Evolutionary conservation across 139 green algal species (phyloP).

Genomic region (Ettlia oleoabundans): DNA sequence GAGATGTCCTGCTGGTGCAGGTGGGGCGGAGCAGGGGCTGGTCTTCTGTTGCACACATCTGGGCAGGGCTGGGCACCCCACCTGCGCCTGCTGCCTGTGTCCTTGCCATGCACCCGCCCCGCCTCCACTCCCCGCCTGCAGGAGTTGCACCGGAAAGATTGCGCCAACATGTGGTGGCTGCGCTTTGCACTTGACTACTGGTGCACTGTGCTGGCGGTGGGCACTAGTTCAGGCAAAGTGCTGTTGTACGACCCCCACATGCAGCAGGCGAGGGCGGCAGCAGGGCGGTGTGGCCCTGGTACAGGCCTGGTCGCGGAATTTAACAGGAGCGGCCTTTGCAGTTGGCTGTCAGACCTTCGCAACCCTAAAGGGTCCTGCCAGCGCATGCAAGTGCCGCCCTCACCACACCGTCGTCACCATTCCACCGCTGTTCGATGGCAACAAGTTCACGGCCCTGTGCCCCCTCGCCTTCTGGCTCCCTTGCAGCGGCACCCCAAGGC

Average conservation of each 20-base stretch:
- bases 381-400: too few relatives aligned
- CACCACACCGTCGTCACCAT: too few relatives aligned
- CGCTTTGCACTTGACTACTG: constrained; percentile 67
- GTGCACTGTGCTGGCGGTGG: constrained; percentile 61
- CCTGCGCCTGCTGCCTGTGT: not conserved
- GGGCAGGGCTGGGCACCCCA: too few relatives aligned
- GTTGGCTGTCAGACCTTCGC: too few relatives aligned
- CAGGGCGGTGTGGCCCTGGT: not conserved
- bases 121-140: constrained; percentile 12
- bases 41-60: too few relatives aligned
- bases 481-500: constrained; percentile 15
- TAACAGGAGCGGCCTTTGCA: too few relatives aligned
- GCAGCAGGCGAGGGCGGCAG: not conserved
- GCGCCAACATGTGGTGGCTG: constrained; percentile 73
- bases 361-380: too few relatives aligned
- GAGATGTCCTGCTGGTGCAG: constrained; percentile 29
- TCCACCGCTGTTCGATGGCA: not conserved
- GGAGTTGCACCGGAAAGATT: constrained; percentile 60
- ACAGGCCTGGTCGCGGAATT: not conserved
- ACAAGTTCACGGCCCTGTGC: not conserved
- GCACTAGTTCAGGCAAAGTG: constrained; percentile 57
- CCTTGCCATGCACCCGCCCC: too few relatives aligned
- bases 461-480: not conserved
- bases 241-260: constrained; percentile 55
- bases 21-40: not conserved